A percentile compares a stretch with the other conserved stretches of the same genome.
These are phyloP conservation scores for Paraphoma chrysanthemicola DNA, from an alignment of 2,329 filamentous ascomycete genomes.

Conservation along the genomic window DNA sequence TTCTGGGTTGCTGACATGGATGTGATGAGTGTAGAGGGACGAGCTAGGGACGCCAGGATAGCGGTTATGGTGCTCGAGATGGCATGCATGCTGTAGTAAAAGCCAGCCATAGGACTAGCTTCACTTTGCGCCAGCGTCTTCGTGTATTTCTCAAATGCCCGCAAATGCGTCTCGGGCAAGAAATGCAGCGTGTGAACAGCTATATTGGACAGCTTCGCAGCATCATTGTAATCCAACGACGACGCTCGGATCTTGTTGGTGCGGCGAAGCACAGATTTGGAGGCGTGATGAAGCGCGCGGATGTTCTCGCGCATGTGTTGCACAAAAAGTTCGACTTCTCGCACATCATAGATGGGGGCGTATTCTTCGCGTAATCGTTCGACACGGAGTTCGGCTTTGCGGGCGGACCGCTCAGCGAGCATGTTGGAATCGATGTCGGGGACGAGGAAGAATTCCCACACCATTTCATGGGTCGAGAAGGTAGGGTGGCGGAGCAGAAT, in stretches of 20 bases:
- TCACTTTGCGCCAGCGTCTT: conserved; percentile 70
- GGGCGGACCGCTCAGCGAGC: conserved; percentile 85
- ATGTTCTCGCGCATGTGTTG: conserved; percentile 90
- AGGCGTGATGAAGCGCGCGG: conserved; percentile 81
- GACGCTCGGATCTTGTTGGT: conserved; percentile 76
- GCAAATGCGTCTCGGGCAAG: conserved; percentile 71
- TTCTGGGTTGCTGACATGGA: conserved; percentile 78
- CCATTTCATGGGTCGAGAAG: conserved; percentile 93
- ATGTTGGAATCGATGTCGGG: conserved; percentile 89
- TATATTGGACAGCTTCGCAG: conserved; percentile 61
- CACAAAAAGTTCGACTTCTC: conserved; percentile 92
- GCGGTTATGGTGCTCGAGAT: conserved; percentile 86
- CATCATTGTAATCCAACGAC: conserved; percentile 71
- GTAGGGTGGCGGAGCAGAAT: conserved; percentile 88
- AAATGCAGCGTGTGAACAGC: conserved; percentile 66
- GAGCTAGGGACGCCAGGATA: conserved; percentile 77
- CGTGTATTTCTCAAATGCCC: conserved; percentile 76
- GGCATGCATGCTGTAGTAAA: conserved; percentile 79
- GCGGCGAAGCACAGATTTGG: conserved; percentile 80
- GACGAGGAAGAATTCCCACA: conserved; percentile 99
- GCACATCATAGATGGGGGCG: conserved; percentile 77
- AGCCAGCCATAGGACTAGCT: conserved; percentile 73
- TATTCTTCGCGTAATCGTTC: conserved; percentile 91
- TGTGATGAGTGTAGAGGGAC: conserved; percentile 78
- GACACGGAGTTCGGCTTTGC: conserved; percentile 81